Percentiles rank a stretch among this genome's conserved stretches.
These are phyloP conservation scores for Mortierella sp. DNA, from an alignment of 371 early-diverging fungal species.

Conservation along the genomic window DNA sequence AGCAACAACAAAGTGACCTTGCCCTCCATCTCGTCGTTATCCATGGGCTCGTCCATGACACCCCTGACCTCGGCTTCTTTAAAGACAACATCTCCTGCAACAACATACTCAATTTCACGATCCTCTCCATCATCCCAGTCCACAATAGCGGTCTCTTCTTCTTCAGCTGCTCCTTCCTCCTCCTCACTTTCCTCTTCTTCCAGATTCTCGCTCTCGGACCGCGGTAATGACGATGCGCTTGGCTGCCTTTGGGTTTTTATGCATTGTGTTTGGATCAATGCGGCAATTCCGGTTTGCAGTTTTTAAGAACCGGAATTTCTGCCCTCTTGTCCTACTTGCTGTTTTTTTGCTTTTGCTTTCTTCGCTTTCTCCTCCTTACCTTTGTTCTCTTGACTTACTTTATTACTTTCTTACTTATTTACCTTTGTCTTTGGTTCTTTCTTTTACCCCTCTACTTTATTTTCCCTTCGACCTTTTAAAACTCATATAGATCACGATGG, in stretches of 20 bases:
- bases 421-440: not conserved
- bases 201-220: constrained; percentile 9
- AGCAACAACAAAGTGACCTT: constrained; percentile 25
- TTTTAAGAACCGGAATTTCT: not conserved
- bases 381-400: not conserved
- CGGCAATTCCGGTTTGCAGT: constrained; percentile 9
- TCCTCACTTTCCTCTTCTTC: not conserved
- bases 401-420: not conserved
- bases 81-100: not conserved
- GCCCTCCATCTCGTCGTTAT: constrained; percentile 30
- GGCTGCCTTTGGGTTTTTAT: not conserved
- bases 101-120: not conserved
- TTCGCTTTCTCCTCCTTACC: not conserved
- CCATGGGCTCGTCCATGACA: constrained; percentile 29
- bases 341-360: not conserved
- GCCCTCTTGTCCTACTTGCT: not conserved
- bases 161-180: not conserved
- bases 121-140: constrained; percentile 18
- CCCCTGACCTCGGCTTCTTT: constrained; percentile 15
- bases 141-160: constrained; percentile 2
- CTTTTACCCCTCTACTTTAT: not conserved
- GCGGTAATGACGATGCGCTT: constrained; percentile 5
- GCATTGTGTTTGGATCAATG: not conserved
- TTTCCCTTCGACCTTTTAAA: not conserved
- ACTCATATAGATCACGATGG: not conserved